Base-by-base conservation (phyloP, 2,329 filamentous ascomycete genomes). In the Diplodia seriata region DNA sequence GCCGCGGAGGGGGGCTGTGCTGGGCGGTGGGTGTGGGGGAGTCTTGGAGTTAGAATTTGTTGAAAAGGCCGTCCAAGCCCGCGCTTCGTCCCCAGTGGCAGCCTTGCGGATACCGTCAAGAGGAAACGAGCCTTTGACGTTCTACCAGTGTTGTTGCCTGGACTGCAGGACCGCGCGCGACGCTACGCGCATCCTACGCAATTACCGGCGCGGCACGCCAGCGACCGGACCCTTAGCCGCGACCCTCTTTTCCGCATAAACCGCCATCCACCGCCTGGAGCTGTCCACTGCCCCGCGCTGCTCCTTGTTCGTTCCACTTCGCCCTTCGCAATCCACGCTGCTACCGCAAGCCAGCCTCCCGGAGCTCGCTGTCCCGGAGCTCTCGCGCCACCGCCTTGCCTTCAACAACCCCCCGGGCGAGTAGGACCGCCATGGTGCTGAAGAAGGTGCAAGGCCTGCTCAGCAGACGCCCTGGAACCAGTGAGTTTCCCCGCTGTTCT, bases 361-460 rank as follows among this genome's bases (percentile, higher is more conserved):
- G 20, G 8, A 14, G 20, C 29, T 20, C 29, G 36, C 26, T 23
- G 51, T 20, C 18, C 31, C 49, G 53, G 47, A 15, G 57, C 23
- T 43, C 31, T 40, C 33, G n/a, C n/a, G n/a, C 33, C n/a, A 23
- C 56, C 66, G 18, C 43, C 15, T 7, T 50, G 23, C 43, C 54
- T 29, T 20, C 43, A 18, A n/a, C 18, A 56, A 31, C 66, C 23
- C 54, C n/a, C 49, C 49, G n/a, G 51, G 14, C 15, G 69, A 69
- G 68, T 69, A 66, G 18, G 43, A 36, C n/a, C 63, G 20, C 40
- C 53, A 80, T 80, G 78, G 78, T 76, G 62, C 74, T 79, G 73
- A 79, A 78, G 75, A 76, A 75, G 70, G 71, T 79, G 57, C 76
- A 74, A 36, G 54, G 67, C 57, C 33, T 70, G 57, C 70, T 79